Conservation (phyloP, 2,329 filamentous ascomycete species). For the Aspergillus sp. region DNA sequence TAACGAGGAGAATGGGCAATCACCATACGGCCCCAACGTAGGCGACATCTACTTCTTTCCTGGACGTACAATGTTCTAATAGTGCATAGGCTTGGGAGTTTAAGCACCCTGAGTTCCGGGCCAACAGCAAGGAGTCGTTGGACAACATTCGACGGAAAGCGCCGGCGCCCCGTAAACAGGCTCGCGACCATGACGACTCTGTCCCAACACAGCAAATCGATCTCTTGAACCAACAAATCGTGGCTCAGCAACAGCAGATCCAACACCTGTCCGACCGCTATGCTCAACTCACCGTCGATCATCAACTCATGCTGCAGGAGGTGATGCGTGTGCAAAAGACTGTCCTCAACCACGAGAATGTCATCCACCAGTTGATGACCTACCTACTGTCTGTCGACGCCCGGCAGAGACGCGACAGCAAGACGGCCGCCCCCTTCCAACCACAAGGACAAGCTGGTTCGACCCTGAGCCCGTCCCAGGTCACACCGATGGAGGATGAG, state of each 20-base stretch:
- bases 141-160: slow-evolving; percentile 96
- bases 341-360: slow-evolving; percentile 63
- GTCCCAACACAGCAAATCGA: slow-evolving; percentile 82
- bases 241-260: slow-evolving; percentile 87
- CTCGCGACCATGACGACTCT: slow-evolving; percentile 62
- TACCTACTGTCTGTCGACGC: slow-evolving; percentile 60
- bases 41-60: slow-evolving; percentile 7
- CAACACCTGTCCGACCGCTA: slow-evolving; percentile 80
- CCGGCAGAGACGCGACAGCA: slow-evolving; percentile 57
- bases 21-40: slow-evolving; percentile 74
- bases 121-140: slow-evolving; percentile 90
- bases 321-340: slow-evolving; percentile 61
- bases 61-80: slow-evolving; percentile 7
- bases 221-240: slow-evolving; percentile 77
- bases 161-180: slow-evolving; percentile 74
- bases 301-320: slow-evolving; percentile 59
- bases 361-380: slow-evolving; percentile 65
- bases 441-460: slow-evolving; percentile 35
- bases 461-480: slow-evolving; percentile 41
- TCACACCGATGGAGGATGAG: slow-evolving; percentile 50
- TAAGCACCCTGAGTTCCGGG: slow-evolving; percentile 91
- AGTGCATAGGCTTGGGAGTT: slow-evolving; percentile 79
- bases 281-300: slow-evolving; percentile 64
- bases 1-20: slow-evolving; percentile 76
- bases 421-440: slow-evolving; percentile 35